Evolutionary conservation across 2,329 filamentous ascomycete genomes (phyloP), one percentile per base, ranked within the genome.

Genomic region (Bipolaris sorokiniana): DNA sequence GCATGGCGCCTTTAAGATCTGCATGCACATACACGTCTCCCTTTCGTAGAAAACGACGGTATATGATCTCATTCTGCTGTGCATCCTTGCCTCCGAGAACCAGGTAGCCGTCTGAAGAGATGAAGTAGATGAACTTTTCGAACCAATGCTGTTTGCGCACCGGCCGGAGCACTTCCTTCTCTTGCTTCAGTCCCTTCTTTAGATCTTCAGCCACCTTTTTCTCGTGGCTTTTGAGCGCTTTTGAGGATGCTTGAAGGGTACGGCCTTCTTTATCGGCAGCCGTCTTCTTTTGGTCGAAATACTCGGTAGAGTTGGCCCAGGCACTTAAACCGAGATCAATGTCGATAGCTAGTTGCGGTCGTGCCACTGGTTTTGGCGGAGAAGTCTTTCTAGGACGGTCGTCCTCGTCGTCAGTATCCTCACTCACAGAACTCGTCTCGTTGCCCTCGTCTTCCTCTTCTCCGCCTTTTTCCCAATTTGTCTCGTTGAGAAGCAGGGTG

Each of bases 61-160:
- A 99, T n/a, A 99, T 81, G 38, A 93, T 88, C 74, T 99, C 95
- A 68, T 90, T 92, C 73, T 99, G 95, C 67, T 91, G 89, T 1
- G 88, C 85, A 78, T 99, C 95, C 60, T 91, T 92, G 15, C 92
- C 94, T 42, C 88, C 94, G 15, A 99, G 83, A 0, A 98, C 90
- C 5, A 99, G 83, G 73, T 98, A 97, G 4, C 94, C 93, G 71
- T 99, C 95, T 0, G 92, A 96, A 0, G 93, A 97, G 66, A 98
- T 86, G 78, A 99, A 99, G 84, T 92, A 98, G 26, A 88, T 82
- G 69, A 97, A 99, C 77, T 99, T 99, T 71, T 99, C 95, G 66
- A 97, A 99, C 95, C 95, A 99, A 68, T 93, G 85, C 64, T 88
- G 89, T 69, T 88, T 90, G 54, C 95, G 86, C 7, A 97, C 89